Evolutionary conservation across 805 yeast genomes (phyloP), one percentile per base, ranked within the genome.

Genomic region (Martiniozyma abietophila): DNA sequence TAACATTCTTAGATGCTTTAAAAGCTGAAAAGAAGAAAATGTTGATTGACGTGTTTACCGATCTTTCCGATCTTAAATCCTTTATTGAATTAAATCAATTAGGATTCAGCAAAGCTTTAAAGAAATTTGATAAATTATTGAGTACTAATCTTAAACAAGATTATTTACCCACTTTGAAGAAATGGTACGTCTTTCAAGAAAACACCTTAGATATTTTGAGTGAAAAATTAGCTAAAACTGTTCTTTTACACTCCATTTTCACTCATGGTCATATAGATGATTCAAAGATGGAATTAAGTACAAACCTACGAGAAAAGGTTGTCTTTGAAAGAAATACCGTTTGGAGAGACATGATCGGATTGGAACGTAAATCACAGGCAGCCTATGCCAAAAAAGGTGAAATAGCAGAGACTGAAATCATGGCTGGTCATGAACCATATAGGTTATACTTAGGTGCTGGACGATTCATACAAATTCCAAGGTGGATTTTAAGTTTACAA

Each of bases 281-380:
- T 12, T 65, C 72, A 26, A 62, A 60, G 30, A 56, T 58, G 25
- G 75, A 69, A 33, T 56, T 71, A 36, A 62, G 65, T 43, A 59
- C 71, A 4, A 69, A 69, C 43, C 59, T 89, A 43, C 68, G 96
- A 43, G 98, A 89, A 49, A 94, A 89, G 55, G 82, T 89, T 23
- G 95, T 88, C 14, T 89, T 96, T 94, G 97, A 89, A 59, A 71
- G 98, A 56, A 86, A 86, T 54, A 89, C 96, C 0, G 96, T 89
- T 19, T 89, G 98, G 98, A 78, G 92, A 53, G 96, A 89, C 56
- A 78, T 89, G 80, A 80, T 89, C 53, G 89, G 92, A 16, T 59
- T 88, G 47, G 96, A 88, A 54, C 71, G 95, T 46, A 82, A 82
- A 48, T 65, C 88, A 1, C 89, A 86, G 48, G 85, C 84, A 15